Conservation (phyloP, 805 yeast genomes). For the Metahyphopichia silvanorum region DNA sequence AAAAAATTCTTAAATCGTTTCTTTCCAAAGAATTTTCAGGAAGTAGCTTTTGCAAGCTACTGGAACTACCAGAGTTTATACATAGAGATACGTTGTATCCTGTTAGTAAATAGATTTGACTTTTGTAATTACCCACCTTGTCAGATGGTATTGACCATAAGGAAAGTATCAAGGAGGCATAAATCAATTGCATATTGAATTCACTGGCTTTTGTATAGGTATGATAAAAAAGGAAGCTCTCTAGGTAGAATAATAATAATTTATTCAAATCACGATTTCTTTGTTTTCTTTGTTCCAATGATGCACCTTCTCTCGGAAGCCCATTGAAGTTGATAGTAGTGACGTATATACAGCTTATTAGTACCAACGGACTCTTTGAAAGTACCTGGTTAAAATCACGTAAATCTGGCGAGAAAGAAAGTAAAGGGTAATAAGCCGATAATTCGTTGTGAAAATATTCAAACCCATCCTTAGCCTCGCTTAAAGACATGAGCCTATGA, state of each 20-base stretch:
- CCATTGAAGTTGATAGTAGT: constrained; percentile 43
- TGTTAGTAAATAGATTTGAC: constrained; percentile 46
- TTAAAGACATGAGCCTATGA: constrained; percentile 25
- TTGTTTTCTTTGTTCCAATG: constrained; percentile 1
- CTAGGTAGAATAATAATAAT: constrained; percentile 41
- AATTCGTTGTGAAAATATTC: constrained; percentile 34
- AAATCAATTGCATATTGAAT: constrained; percentile 39
- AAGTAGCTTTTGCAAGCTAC: constrained; percentile 22
- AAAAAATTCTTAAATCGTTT: constrained; percentile 36
- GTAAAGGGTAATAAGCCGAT: constrained; percentile 47
- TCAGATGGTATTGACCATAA: constrained; percentile 54
- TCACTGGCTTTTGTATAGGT: constrained; percentile 42
- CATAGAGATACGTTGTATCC: constrained; percentile 46
- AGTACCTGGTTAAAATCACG: constrained; percentile 38
- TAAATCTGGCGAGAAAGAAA: constrained; percentile 34
- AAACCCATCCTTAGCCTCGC: constrained; percentile 33
- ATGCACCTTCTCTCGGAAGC: constrained; percentile 4
- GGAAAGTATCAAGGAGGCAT: constrained; percentile 42
- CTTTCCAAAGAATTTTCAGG: constrained; percentile 19
- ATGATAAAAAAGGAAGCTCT: constrained; percentile 41
- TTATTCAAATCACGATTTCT: constrained; percentile 36
- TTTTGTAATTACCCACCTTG: constrained; percentile 50
- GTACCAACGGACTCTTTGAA: constrained; percentile 40
- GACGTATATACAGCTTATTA: constrained; percentile 43
- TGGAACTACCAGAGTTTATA: constrained; percentile 42